Conservation (phyloP, 306 rosid genomes). For the Urtica urens region DNA sequence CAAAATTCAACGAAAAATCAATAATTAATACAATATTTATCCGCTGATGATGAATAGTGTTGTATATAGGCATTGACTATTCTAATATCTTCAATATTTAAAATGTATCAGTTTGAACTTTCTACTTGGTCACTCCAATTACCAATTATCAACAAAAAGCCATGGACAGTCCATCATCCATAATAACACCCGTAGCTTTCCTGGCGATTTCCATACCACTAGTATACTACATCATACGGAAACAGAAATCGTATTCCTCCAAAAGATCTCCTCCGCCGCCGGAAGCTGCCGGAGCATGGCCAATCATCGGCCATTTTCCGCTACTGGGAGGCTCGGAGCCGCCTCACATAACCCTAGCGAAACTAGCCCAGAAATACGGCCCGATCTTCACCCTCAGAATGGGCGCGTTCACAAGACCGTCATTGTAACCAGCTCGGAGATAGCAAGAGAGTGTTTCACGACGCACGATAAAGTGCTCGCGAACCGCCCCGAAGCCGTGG, state of each 20-base stretch:
- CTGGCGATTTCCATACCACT: neutral
- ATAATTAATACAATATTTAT: too few relatives aligned
- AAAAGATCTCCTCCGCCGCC: constrained; percentile 10
- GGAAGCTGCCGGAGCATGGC: constrained; percentile 29
- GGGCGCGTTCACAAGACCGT: constrained; percentile 7
- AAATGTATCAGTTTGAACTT: too few relatives aligned
- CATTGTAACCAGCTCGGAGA: constrained; percentile 2
- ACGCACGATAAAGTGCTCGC: constrained; percentile 14
- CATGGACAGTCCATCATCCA: too few relatives aligned
- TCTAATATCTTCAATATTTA: too few relatives aligned
- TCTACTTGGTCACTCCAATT: too few relatives aligned
- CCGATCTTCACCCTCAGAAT: constrained; percentile 11
- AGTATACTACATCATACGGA: neutral
- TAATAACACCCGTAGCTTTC: too few relatives aligned
- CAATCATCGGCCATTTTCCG: constrained; percentile 28
- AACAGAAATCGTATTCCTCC: neutral
- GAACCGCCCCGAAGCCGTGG: constrained; percentile 9
- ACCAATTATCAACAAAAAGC: too few relatives aligned
- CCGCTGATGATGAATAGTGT: too few relatives aligned
- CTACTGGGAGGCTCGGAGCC: constrained; percentile 13
- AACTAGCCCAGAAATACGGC: constrained; percentile 13
- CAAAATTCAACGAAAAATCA: too few relatives aligned
- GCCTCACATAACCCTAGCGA: constrained; percentile 6
- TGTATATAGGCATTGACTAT: too few relatives aligned
- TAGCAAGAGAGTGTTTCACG: constrained; percentile 12